Percentiles rank a stretch among this genome's conserved stretches.
phyloP scores from a whole-genome alignment of 2,329 filamentous ascomycete genomes.

The Chalara sp. region DNA sequence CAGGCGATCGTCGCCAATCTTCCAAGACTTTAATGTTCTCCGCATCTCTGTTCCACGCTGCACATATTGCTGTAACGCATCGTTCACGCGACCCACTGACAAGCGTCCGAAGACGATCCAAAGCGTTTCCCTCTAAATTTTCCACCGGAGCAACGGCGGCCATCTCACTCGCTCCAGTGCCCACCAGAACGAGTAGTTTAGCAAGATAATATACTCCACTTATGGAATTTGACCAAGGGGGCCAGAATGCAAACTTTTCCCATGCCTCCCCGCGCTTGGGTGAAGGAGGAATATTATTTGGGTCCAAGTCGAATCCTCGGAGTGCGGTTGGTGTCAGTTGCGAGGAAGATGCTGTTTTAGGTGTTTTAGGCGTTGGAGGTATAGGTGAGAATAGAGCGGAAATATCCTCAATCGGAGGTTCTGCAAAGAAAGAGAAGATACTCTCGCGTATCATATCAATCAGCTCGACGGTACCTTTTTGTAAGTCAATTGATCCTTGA shows the following conservation, averaged over 20 bases:
- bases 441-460: slow-evolving; percentile 76
- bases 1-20: slow-evolving; percentile 81
- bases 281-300: slow-evolving; percentile 68
- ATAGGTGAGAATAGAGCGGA: slow-evolving; percentile 80
- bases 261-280: slow-evolving; percentile 76
- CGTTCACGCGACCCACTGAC: slow-evolving; percentile 77
- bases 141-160: slow-evolving; percentile 65
- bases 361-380: slow-evolving; percentile 62
- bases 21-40: slow-evolving; percentile 90
- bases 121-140: slow-evolving; percentile 44
- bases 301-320: slow-evolving; percentile 73
- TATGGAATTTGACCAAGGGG: slow-evolving; percentile 83
- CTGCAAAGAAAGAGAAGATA: slow-evolving; percentile 75
- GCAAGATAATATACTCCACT: slow-evolving; percentile 88
- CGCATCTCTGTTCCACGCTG: slow-evolving; percentile 88
- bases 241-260: slow-evolving; percentile 96
- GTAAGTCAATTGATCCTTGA: slow-evolving; percentile 63
- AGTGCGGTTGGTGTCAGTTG: slow-evolving; percentile 45
- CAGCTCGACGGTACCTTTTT: slow-evolving; percentile 75
- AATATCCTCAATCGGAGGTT: slow-evolving; percentile 84
- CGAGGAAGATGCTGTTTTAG: slow-evolving; percentile 39
- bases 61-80: slow-evolving; percentile 77
- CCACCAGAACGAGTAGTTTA: slow-evolving; percentile 73
- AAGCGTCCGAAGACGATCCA: slow-evolving; percentile 69
- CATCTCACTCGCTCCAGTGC: slow-evolving; percentile 83